Evolutionary conservation across 2,329 filamentous ascomycete species (phyloP), one percentile per base, ranked within the genome.

Genomic region (Colletotrichum sp.): DNA sequence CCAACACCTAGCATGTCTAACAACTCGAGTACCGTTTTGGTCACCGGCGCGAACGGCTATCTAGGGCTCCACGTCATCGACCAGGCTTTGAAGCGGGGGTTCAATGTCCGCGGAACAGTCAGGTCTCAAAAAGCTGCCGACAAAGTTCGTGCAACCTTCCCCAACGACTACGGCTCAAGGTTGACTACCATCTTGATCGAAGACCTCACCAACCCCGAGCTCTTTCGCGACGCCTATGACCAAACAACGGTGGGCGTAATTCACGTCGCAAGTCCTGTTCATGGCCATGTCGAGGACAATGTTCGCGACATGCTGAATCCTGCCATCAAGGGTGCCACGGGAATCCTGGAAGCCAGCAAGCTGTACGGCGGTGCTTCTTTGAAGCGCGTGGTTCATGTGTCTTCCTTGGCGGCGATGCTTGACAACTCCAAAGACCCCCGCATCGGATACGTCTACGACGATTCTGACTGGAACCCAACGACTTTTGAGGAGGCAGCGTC

Each of bases 351-450:
- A n/a, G 67, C 67, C 26, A 24, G 24, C 55, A 61, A 61, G 5
- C 67, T 43, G 78, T 16, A 81, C 81, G 2, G 80, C 82, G 2
- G 78, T 82, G 71, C 67, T 75, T 26, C 78, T 0, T 81, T 89
- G 32, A 80, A 83, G 72, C 82, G 84, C 8, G 79, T 88, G 13
- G 84, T 88, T 21, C 85, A 89, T 65, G 88, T 87, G 1, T 84
- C 82, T 1, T 87, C 86, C 2, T 77, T 81, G 13, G 78, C 74
- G 2, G 81, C 82, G 18, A 43, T 71, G 10, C 24, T 52, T 9
- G 67, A 69, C n/a, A 24, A 8, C 32, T 34, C 21, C 13, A 66
- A 66, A 1, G 61, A 52, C 3, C 61, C 24, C 2, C 26, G 32
- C 2, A 36, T 34, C 18, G 69, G 67, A 10, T 69, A 70, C 26